Base-by-base conservation (phyloP, 805 yeast species). In the Suhomyces sp. region DNA sequence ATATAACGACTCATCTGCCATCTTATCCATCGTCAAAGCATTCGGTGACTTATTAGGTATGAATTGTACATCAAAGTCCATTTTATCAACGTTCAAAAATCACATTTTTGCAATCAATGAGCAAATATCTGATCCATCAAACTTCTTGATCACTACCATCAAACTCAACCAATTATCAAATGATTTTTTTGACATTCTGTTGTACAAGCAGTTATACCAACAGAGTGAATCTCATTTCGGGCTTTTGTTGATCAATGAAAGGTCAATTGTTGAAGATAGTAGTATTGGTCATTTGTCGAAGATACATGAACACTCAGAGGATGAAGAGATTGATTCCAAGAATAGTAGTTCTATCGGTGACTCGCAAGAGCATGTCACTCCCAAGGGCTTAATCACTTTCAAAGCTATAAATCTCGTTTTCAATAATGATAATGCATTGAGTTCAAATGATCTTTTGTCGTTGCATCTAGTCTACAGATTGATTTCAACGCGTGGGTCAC, bases 361-460 rank as follows among this genome's bases (percentile, higher is more conserved):
- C n/a, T 15, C 23, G 9, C 30, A 33, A n/a, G 33, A 36, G 14
- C 28, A 15, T 15, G 2, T 10, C 4, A 13, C 36, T 22, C 38
- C 44, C 8, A 39, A 38, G 15, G 31, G 49, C 8, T 33, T 44
- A 12, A 39, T 46, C 28, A 42, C 38, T 5, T 37, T 46, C 15
- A 44, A 43, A 16, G 25, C 53, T 2, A 25, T 62, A 9, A 58
- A 56, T 42, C 42, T 63, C 12, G 45, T 65, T 10, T 43, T 64
- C 29, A 53, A 47, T 31, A 61, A 60, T 39, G 62, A 56, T 33
- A 62, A 62, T 40, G 39, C 57, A 9, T 46, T 65, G 33, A 59
- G 65, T 39, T 39, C 56, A 2, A 57, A 60, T 21, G 71, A 65
- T 36, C 48, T 63, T 27, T 53, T 65, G 25, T 50, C 63, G 2